Conservation (phyloP, 192 early-diverging fungal genomes). For the Gigaspora rosea region DNA sequence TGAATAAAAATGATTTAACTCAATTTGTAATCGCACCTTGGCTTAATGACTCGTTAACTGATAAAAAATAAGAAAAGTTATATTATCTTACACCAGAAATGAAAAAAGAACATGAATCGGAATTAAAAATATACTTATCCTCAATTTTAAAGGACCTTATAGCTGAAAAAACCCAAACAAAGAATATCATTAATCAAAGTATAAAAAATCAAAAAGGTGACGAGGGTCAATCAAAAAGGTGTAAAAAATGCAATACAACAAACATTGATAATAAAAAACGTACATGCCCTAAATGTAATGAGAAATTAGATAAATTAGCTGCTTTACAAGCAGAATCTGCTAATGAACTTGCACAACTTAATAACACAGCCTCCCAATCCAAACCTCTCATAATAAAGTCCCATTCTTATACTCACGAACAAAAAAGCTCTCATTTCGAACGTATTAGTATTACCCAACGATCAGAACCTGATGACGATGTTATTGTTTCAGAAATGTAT, state of each 20-base stretch:
- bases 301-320: too few relatives aligned
- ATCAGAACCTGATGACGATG: neutral
- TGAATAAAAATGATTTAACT: neutral
- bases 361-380: too few relatives aligned
- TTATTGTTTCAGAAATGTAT: slow-evolving; percentile 4
- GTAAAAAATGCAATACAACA: neutral
- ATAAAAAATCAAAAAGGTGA: neutral
- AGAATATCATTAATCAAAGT: neutral
- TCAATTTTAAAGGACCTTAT: neutral
- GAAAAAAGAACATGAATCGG: neutral
- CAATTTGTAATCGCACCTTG: neutral
- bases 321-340: too few relatives aligned
- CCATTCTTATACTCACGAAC: too few relatives aligned
- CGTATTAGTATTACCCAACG: slow-evolving; percentile 14
- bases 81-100: slow-evolving; percentile 18
- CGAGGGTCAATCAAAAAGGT: neutral
- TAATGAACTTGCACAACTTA: too few relatives aligned
- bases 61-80: neutral
- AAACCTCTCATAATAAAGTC: too few relatives aligned
- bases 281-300: neutral
- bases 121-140: neutral
- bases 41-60: neutral
- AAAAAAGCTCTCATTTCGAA: too few relatives aligned
- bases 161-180: neutral
- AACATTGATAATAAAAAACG: slow-evolving; percentile 14